Percentiles rank a stretch among this genome's conserved stretches.
Evolutionary conservation across 257 asterid species (phyloP).

Genomic region (Solanum rostratum): DNA sequence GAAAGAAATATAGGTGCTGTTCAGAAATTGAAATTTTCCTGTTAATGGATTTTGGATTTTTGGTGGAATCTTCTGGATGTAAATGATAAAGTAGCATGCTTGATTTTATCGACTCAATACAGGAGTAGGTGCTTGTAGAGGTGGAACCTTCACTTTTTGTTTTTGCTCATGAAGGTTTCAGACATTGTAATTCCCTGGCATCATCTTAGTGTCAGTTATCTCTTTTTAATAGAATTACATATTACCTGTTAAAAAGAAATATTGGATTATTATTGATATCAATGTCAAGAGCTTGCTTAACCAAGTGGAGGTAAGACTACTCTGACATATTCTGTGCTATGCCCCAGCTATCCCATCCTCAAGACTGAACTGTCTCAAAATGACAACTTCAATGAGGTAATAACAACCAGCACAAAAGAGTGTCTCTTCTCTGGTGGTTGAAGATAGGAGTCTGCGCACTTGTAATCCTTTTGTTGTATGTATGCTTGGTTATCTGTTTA

Average conservation of each 20-base stretch:
- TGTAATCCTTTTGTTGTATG: not conserved
- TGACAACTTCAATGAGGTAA: not conserved
- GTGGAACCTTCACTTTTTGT: not conserved
- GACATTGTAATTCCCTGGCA: not conserved
- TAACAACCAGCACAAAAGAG: not conserved
- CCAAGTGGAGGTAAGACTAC: not conserved
- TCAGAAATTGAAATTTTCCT: not conserved
- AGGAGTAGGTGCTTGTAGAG: not conserved
- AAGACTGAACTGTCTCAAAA: not conserved
- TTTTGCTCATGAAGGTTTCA: not conserved
- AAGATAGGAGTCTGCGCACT: not conserved
- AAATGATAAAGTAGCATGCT: not conserved
- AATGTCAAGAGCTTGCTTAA: not conserved
- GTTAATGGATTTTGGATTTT: not conserved
- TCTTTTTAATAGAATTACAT: not conserved
- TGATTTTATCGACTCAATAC: not conserved
- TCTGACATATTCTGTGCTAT: not conserved
- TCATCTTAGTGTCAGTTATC: not conserved
- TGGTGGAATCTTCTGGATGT: not conserved
- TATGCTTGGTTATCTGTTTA: not conserved
- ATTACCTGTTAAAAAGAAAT: not conserved
- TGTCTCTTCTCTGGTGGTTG: not conserved
- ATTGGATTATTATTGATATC: not conserved
- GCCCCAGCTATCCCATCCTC: not conserved
- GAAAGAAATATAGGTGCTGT: not conserved